Evolutionary conservation across 257 asterid genomes (phyloP), one percentile per base, ranked within the genome.

Genomic region (Przewalskia tangutica): DNA sequence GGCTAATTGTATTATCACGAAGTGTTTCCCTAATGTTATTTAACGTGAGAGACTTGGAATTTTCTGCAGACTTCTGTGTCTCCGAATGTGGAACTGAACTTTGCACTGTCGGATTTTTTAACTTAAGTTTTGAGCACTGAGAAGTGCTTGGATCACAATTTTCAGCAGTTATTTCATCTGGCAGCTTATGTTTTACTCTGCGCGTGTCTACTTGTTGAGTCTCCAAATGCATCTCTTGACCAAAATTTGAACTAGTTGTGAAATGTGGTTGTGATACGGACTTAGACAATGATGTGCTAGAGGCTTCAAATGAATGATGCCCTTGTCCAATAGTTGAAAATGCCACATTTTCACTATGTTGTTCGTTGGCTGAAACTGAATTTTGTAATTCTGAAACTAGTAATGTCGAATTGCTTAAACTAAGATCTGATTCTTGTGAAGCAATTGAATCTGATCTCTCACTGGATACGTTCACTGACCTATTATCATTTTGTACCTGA

Each of bases 11-110:
- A 67, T 13, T 55, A n/a, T 8, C 77, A 18, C 77, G 80, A 59
- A 62, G 50, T 17, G 82, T 34, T 82, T 85, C 91, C 8, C 4
- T 14, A 68, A 32, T 71, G 20, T 46, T 60, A n/a, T 32, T 73
- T 5, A 46, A 88, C 48, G 86, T 85, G 6, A 66, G 55, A 56
- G 63, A 48, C 18, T 18, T 32, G 23, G 81, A 14, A n/a, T 48
- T 60, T 60, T 79, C 75, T 60, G 73, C 82, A 60, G 73, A 27
- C 53, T 46, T 48, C 14, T 64, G 32, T 46, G 77, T 62, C 38
- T 18, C 11, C 13, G 51, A n/a, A 80, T 80, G 20, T 80, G 83
- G 40, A 16, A 27, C 63, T 75, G 80, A 75, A 50, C 2, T 75
- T 50, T 75, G 46, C 46, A 75, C 27, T 50, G 20, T 75, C 44